A percentile compares a stretch with the other conserved stretches of the same genome.
Conservation (phyloP, 768 basidiomycete genomes). For the Psilocybe cubensis region DNA sequence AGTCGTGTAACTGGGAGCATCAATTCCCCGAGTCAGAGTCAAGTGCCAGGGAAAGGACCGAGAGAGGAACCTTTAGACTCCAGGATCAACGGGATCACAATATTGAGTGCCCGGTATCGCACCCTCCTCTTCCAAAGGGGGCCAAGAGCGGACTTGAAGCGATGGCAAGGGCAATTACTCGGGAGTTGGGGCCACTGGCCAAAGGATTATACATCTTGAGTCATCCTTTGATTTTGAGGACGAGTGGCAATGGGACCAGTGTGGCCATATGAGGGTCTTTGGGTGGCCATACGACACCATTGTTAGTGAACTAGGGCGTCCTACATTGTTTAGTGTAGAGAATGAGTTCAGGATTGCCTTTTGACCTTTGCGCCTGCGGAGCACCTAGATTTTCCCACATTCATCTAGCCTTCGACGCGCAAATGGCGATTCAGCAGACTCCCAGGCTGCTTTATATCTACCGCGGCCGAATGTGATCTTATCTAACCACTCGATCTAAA, state of each 20-base stretch:
- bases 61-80: background rate
- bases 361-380: too few relatives aligned
- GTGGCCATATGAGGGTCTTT: background rate
- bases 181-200: background rate
- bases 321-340: too few relatives aligned
- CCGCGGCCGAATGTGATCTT: background rate
- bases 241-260: background rate
- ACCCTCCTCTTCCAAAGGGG: background rate
- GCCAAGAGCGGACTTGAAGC: background rate
- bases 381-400: background rate
- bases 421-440: background rate
- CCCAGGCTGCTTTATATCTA: background rate
- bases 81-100: background rate
- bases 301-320: too few relatives aligned
- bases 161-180: background rate
- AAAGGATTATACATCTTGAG: background rate
- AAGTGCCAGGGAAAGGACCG: background rate
- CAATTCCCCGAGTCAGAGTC: slow-evolving; percentile 9
- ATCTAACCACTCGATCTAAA: background rate
- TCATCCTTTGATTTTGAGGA: background rate
- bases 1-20: background rate
- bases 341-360: too few relatives aligned
- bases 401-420: background rate
- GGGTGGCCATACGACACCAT: too few relatives aligned
- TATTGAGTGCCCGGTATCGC: background rate